Evolutionary conservation across 2,329 filamentous ascomycete species (phyloP), one percentile per base, ranked within the genome.

Genomic region (Penicillium sp.): DNA sequence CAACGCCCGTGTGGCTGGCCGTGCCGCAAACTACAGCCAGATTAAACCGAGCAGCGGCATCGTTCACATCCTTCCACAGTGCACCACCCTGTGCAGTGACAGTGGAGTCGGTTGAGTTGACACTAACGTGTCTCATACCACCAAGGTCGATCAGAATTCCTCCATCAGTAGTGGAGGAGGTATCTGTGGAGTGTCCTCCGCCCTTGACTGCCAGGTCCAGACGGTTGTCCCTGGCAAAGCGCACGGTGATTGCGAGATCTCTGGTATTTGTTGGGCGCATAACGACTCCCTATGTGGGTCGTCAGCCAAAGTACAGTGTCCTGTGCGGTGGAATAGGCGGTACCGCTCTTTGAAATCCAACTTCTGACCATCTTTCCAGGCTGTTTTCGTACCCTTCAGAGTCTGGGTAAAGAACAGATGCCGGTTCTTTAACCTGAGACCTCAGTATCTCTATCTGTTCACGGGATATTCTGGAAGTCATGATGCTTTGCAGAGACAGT

Each of bases 21-120:
- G 79, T 81, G 4, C 80, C 79, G 6, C 79, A 79, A 1, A 81
- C 76, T 1, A 78, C 78, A 2, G 79, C 80, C 3, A 83, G 71
- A 0, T 73, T 72, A 57, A 78, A 66, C 42, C 72, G 63, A 45
- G 69, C 75, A 0, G 74, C 74, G 0, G 73, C 74, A 6, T 69
- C 64, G 54, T 83, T 78, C 6, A 82, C 72, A 57, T 81, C 75
- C 48, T 65, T 67, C 77, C 79, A 81, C 2, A 71, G 59, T 38
- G 74, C 72, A 7, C 79, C 78, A 24, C 79, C 77, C 49, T 75
- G 72, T 19, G 72, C 75, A 0, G 64, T 69, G 45, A 81, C 70
- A 1, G 72, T 75, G 53, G 72, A 67, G 9, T 65, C 67, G 2
- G 66, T 62, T 0, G 62, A 22, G 46, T 82, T 72, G 17, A 82